Base-by-base conservation (phyloP, 2,329 filamentous ascomycete species). In the Orbilia javanica region DNA sequence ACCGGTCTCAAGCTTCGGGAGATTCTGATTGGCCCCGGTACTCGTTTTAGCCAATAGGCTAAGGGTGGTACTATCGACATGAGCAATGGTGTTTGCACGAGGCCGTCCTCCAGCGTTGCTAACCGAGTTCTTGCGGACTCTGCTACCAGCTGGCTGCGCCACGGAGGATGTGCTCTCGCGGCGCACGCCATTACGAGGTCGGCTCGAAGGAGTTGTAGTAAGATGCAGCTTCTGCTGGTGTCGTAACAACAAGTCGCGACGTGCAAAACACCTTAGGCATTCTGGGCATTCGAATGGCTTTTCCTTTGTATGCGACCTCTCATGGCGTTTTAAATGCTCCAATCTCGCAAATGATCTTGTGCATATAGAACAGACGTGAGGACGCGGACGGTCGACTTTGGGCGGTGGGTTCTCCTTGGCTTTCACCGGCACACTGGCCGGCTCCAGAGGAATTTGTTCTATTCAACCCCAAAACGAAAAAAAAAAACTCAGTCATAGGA, bases 211-310 rank as follows among this genome's bases (percentile, higher is more conserved):
- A 0, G 94, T 94, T 11, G 93, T 93, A 27, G 93, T 93, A 88
- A 97, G 93, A 84, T 99, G 96, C 57, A 99, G 89, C 87, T 99
- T 99, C 87, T 99, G 96, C 87, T 99, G 96, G 85, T 99, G 96
- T 76, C 96, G 90, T 80, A 99, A 87, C 69, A 99, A 88, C 81
- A 99, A 86, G 84, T 99, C 96, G 80, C 96, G 90, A 79, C 96
- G 90, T 77, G 96, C 96, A 85, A 99, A 99, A 86, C 96, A 98
- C 85, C 96, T 87, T 42, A 93, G 89, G 85, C 96, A 99, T 84
- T 98, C 93, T 29, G 93, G 93, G 82, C 96, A 99, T 85, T 97
- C 94, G 82, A 99, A 99, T 0, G 96, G 96, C 87, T 99, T 99
- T 86, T 99, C 94, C 84, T 99, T 97, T 52, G 94, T 97, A 84